Percentiles rank a stretch among this genome's conserved stretches.
phyloP scores from a whole-genome alignment of 2,329 filamentous ascomycete genomes.

The Pestalotiopsis sp. region DNA sequence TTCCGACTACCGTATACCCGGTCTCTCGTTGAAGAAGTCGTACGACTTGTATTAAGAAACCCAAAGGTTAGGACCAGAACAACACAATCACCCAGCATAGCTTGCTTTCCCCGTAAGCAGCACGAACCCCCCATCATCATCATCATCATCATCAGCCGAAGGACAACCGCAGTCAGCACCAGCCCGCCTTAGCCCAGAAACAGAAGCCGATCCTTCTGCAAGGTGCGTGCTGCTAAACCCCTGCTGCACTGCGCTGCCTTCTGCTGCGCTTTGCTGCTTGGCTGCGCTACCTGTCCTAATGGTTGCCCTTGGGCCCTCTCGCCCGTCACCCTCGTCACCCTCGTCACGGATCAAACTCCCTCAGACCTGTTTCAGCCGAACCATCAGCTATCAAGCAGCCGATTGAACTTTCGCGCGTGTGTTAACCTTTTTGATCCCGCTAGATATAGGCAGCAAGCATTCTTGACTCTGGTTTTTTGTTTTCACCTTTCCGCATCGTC shows the following conservation, averaged over 20 bases:
- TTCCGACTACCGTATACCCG: conserved; percentile 12
- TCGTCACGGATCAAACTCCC: conserved; percentile 35
- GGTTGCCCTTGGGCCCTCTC: background rate
- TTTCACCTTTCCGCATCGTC: background rate
- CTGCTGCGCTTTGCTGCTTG: background rate
- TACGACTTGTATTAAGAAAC: conserved; percentile 3
- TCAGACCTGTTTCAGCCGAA: conserved; percentile 36
- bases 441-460: background rate
- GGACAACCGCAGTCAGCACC: background rate
- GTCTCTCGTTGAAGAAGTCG: conserved; percentile 11
- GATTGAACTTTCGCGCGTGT: background rate
- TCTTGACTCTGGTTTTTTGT: background rate
- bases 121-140: background rate
- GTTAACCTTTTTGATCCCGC: background rate
- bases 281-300: conserved; percentile 5
- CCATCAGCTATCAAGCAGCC: conserved; percentile 8
- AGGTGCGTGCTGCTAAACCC: background rate
- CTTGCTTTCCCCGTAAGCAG: background rate
- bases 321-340: conserved; percentile 18
- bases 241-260: background rate
- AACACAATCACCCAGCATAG: background rate
- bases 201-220: background rate
- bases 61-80: conserved; percentile 3
- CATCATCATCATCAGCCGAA: background rate
- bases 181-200: background rate